A percentile compares a stretch with the other conserved stretches of the same genome.
Evolutionary conservation across 768 basidiomycete genomes (phyloP).

Genomic region (Lactarius sanguifluus): DNA sequence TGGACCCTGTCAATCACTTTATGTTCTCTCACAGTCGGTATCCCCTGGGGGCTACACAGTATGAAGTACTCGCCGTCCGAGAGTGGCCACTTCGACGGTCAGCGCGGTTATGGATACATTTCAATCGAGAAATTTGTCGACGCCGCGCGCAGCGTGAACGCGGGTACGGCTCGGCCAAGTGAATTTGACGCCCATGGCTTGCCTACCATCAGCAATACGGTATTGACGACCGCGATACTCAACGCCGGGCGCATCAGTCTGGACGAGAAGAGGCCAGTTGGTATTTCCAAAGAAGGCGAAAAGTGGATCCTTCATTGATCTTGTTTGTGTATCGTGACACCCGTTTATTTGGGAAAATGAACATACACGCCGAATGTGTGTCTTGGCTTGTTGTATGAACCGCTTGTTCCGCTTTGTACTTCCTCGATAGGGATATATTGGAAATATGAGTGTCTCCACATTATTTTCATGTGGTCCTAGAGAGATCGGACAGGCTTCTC

Average conservation of each 20-base stretch:
- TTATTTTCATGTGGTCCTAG: background rate
- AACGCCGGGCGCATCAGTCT: conserved; percentile 88
- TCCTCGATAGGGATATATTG: conserved; percentile 9
- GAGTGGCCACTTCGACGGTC: conserved; percentile 91
- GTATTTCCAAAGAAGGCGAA: conserved; percentile 64
- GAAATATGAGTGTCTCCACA: conserved; percentile 11
- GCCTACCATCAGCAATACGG: conserved; percentile 88
- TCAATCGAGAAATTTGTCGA: conserved; percentile 93
- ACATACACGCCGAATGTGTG: conserved; percentile 14
- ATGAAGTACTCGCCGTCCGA: conserved; percentile 96
- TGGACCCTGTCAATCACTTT: conserved; percentile 26
- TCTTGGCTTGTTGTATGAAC: background rate
- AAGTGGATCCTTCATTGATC: conserved; percentile 67
- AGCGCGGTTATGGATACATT: conserved; percentile 88
- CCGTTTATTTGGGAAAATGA: background rate
- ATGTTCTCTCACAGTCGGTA: background rate
- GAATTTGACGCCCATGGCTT: conserved; percentile 80
- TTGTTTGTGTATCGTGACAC: conserved; percentile 29
- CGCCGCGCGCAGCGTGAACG: conserved; percentile 76
- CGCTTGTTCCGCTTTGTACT: conserved; percentile 17
- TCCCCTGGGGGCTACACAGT: conserved; percentile 40
- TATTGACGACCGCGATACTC: conserved; percentile 83
- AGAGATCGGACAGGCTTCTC: conserved; percentile 6
- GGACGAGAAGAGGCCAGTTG: conserved; percentile 85
- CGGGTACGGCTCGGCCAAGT: conserved; percentile 58